These are phyloP conservation scores for Wickerhamomyces bovis DNA, from an alignment of 805 yeast genomes.

Conservation along the genomic window DNA sequence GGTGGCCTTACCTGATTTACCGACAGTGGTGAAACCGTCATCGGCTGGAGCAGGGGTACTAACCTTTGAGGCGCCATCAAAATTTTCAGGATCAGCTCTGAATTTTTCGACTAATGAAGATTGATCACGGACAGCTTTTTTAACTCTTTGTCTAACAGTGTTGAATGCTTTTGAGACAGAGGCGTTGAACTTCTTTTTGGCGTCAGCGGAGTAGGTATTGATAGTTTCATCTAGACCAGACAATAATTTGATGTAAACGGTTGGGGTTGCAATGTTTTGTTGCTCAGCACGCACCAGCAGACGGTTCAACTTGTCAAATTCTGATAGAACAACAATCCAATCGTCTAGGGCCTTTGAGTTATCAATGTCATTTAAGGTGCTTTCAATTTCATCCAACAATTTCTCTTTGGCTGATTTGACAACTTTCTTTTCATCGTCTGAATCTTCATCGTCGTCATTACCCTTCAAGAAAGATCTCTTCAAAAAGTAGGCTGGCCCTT, in stretches of 20 bases:
- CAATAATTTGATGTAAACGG: slow-evolving; percentile 59
- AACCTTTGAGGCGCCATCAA: slow-evolving; percentile 35
- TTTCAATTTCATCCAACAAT: slow-evolving; percentile 78
- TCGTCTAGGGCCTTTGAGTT: slow-evolving; percentile 62
- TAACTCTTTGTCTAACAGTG: slow-evolving; percentile 81
- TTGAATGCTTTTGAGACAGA: slow-evolving; percentile 81
- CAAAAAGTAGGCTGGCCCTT: slow-evolving; percentile 40
- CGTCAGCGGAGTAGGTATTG: slow-evolving; percentile 40
- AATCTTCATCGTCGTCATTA: slow-evolving; percentile 43
- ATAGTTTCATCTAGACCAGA: slow-evolving; percentile 69
- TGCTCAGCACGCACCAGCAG: slow-evolving; percentile 63
- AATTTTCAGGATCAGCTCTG: slow-evolving; percentile 67
- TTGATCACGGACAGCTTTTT: slow-evolving; percentile 69
- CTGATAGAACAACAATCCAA: slow-evolving; percentile 70
- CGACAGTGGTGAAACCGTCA: slow-evolving; percentile 28
- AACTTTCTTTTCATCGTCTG: slow-evolving; percentile 69
- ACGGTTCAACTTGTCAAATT: slow-evolving; percentile 75
- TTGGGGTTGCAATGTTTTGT: slow-evolving; percentile 72
- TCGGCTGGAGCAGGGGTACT: slow-evolving; percentile 25
- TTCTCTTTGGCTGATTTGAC: slow-evolving; percentile 94
- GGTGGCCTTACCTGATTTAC: slow-evolving; percentile 24
- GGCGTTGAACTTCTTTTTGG: slow-evolving; percentile 72
- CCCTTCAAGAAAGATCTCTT: slow-evolving; percentile 34
- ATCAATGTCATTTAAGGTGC: slow-evolving; percentile 59
- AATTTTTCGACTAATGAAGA: slow-evolving; percentile 52